A percentile compares a stretch with the other conserved stretches of the same genome.
Conservation (phyloP, 176 grass and related monocot species). For the Oryza coarctata region DNA sequence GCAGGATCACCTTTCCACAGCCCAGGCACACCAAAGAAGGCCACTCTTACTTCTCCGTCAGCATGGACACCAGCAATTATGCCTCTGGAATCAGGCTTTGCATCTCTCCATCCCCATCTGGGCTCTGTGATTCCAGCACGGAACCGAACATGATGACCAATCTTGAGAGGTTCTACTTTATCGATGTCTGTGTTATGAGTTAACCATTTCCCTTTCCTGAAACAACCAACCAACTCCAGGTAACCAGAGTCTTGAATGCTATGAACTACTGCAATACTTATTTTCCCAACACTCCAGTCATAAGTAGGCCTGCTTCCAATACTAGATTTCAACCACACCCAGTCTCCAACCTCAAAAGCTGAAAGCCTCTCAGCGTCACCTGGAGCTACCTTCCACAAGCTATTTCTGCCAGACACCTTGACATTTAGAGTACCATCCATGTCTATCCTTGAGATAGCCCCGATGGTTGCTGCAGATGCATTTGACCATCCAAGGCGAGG, state of each 20-base stretch:
- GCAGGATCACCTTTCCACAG: slow-evolving; percentile 93
- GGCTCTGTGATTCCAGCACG: slow-evolving; percentile 78
- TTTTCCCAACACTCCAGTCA: slow-evolving; percentile 92
- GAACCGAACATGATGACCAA: slow-evolving; percentile 82
- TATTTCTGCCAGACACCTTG: slow-evolving; percentile 88
- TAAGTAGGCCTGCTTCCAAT: slow-evolving; percentile 81
- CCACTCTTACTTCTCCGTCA: slow-evolving; percentile 88
- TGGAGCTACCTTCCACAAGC: slow-evolving; percentile 97
- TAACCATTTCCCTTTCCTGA: slow-evolving; percentile 93
- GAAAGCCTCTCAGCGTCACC: slow-evolving; percentile 98
- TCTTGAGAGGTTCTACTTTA: slow-evolving; percentile 79
- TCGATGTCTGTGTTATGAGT: slow-evolving; percentile 93
- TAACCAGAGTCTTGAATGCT: slow-evolving; percentile 98
- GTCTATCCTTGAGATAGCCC: slow-evolving; percentile 81
- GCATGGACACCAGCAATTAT: slow-evolving; percentile 89
- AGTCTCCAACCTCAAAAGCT: slow-evolving; percentile 97
- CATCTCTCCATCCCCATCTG: slow-evolving; percentile 98
- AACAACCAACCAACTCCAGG: slow-evolving; percentile 91
- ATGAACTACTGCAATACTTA: slow-evolving; percentile 86
- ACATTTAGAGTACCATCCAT: slow-evolving; percentile 99
- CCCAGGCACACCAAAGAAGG: slow-evolving; percentile 72
- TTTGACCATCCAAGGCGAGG: slow-evolving; percentile 95
- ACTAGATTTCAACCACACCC: slow-evolving; percentile 84
- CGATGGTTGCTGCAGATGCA: slow-evolving; percentile 96
- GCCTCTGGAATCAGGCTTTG: slow-evolving; percentile 87